These are phyloP conservation scores for Melastoma candidum DNA, from an alignment of 441 rosid species.

Conservation along the genomic window DNA sequence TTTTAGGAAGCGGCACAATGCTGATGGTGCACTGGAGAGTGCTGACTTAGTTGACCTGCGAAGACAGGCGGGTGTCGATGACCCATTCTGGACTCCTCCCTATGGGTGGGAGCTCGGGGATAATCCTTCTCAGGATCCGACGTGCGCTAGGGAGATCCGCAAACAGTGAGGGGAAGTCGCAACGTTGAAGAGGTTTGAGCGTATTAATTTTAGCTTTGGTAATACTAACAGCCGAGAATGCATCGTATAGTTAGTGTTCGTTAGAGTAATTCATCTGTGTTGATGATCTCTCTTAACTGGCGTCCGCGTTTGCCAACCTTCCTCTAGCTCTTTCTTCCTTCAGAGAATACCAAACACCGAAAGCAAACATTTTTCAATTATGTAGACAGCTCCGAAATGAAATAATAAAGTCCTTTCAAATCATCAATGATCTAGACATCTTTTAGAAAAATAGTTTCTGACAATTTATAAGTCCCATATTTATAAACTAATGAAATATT, in stretches of 20 bases:
- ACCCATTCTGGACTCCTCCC: constrained; percentile 96
- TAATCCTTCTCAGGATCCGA: constrained; percentile 71
- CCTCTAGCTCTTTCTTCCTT: constrained; percentile 23
- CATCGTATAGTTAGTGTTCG: background rate
- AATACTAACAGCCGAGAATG: background rate
- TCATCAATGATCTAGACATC: no score
- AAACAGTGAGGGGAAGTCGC: constrained; percentile 46
- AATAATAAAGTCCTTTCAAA: no score
- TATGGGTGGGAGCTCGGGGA: constrained; percentile 94
- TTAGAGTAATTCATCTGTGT: background rate
- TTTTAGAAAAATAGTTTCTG: no score
- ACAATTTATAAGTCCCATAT: no score
- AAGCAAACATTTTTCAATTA: no score
- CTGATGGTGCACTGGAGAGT: constrained; percentile 83
- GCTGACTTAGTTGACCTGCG: constrained; percentile 62
- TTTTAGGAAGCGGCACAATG: constrained; percentile 83
- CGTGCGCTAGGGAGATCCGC: constrained; percentile 59
- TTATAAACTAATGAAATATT: no score
- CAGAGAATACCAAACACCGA: no score
- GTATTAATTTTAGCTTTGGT: background rate
- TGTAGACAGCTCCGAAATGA: no score
- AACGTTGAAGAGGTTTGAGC: constrained; percentile 37
- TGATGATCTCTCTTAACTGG: background rate
- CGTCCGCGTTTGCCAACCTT: no score
- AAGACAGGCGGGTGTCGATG: constrained; percentile 79